phyloP scores from a whole-genome alignment of 2,329 filamentous ascomycete species.

The Diplodia mutila region DNA sequence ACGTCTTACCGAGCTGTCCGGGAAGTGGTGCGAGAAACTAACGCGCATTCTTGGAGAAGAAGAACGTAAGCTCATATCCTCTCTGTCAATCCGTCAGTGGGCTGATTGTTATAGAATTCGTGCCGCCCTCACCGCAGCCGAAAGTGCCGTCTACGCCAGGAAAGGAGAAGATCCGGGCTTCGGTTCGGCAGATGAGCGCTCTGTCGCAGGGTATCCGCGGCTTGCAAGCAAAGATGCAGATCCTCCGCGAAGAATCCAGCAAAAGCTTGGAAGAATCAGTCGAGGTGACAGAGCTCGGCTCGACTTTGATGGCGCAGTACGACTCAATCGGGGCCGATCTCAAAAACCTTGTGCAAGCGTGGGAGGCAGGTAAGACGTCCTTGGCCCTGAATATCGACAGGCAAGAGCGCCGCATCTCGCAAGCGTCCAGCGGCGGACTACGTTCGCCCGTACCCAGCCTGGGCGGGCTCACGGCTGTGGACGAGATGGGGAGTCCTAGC shows the following conservation, averaged over 20 bases:
- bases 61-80: slow-evolving; percentile 56
- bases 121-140: slow-evolving; percentile 57
- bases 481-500: slow-evolving; percentile 57
- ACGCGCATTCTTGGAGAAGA: slow-evolving; percentile 75
- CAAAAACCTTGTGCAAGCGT: slow-evolving; percentile 58
- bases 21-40: slow-evolving; percentile 66
- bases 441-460: slow-evolving; percentile 59
- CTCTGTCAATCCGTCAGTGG: slow-evolving; percentile 4
- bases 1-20: slow-evolving; percentile 64
- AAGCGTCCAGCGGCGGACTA: slow-evolving; percentile 49
- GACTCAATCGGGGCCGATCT: slow-evolving; percentile 92
- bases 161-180: slow-evolving; percentile 82
- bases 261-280: slow-evolving; percentile 73
- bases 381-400: slow-evolving; percentile 80
- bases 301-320: slow-evolving; percentile 83
- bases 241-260: slow-evolving; percentile 88
- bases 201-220: slow-evolving; percentile 89
- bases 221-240: slow-evolving; percentile 90
- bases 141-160: slow-evolving; percentile 66
- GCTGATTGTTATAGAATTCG: slow-evolving; percentile 40
- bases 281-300: slow-evolving; percentile 72
- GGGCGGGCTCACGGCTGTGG: slow-evolving; percentile 63
- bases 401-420: slow-evolving; percentile 66
- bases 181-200: slow-evolving; percentile 84
- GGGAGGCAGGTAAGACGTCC: slow-evolving; percentile 72